These are phyloP conservation scores for Botrytis sinoallii DNA, from an alignment of 2,329 filamentous ascomycete species.

Conservation along the genomic window DNA sequence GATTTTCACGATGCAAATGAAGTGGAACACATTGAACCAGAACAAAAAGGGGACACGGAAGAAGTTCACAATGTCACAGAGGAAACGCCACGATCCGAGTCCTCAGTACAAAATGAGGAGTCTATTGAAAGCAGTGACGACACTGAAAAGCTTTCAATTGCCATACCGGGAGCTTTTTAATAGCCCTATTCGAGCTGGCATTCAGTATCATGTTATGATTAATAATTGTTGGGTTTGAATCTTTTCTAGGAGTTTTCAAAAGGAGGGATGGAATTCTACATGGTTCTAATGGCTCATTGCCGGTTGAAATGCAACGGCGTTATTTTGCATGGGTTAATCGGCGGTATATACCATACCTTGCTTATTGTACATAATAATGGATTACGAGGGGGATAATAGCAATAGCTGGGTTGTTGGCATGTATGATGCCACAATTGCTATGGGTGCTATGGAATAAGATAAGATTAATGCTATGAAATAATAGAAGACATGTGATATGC, in stretches of 20 bases:
- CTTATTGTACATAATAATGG: conserved; percentile 17
- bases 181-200: neutral
- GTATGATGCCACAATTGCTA: conserved; percentile 9
- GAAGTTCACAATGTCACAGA: conserved; percentile 17
- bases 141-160: conserved; percentile 36
- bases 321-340: conserved; percentile 1
- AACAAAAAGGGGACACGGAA: conserved; percentile 9
- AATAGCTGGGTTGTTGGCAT: conserved; percentile 1
- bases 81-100: conserved; percentile 29
- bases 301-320: conserved; percentile 10
- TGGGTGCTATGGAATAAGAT: conserved; percentile 6
- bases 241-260: neutral
- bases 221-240: conserved; percentile 15
- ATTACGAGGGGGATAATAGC: conserved; percentile 6
- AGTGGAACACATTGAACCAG: conserved; percentile 4
- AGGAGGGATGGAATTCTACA: neutral
- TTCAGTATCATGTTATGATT: conserved; percentile 9
- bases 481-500: conserved; percentile 1
- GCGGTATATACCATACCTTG: conserved; percentile 15
- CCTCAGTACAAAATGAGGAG: conserved; percentile 26
- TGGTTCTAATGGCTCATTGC: conserved; percentile 8
- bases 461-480: conserved; percentile 5
- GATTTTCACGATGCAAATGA: conserved; percentile 9
- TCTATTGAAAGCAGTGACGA: conserved; percentile 29
- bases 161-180: conserved; percentile 32